Evolutionary conservation across 768 basidiomycete genomes (phyloP).

Genomic region (Rossbeevera mucosa): DNA sequence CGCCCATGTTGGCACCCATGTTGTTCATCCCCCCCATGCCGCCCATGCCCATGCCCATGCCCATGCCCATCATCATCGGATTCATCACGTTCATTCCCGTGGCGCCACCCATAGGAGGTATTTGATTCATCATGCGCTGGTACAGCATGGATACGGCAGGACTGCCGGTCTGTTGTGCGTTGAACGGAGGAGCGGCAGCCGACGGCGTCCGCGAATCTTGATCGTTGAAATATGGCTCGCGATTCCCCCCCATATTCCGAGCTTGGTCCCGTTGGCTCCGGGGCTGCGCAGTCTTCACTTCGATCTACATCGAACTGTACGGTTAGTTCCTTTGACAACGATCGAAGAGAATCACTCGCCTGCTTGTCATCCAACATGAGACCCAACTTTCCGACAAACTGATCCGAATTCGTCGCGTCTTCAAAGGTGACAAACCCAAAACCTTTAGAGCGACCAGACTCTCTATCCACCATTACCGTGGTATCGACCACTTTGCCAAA

Average conservation of each 20-base stretch:
- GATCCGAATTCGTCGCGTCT: constrained; percentile 57
- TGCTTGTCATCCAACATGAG: constrained; percentile 73
- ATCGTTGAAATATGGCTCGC: constrained; percentile 32
- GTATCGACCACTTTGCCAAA: constrained; percentile 82
- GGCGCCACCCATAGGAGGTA: constrained; percentile 43
- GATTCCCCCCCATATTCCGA: constrained; percentile 28
- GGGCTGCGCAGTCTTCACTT: constrained; percentile 78
- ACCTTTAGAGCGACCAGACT: constrained; percentile 70
- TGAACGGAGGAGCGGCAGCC: constrained; percentile 29
- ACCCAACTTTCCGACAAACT: constrained; percentile 62
- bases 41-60: constrained; percentile 42
- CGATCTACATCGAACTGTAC: constrained; percentile 49
- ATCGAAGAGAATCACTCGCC: constrained; percentile 36
- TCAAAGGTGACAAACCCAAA: constrained; percentile 86
- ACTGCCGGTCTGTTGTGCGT: constrained; percentile 35
- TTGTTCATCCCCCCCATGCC: constrained; percentile 34
- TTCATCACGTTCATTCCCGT: constrained; percentile 50
- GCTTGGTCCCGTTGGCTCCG: constrained; percentile 57
- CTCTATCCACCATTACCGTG: constrained; percentile 82
- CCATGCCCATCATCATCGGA: constrained; percentile 46
- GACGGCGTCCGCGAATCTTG: constrained; percentile 35
- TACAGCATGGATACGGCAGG: constrained; percentile 32
- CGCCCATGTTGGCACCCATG: constrained; percentile 17
- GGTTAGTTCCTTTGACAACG: background rate
- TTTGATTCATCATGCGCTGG: constrained; percentile 35